These are phyloP conservation scores for Rhizopus delemar DNA, from an alignment of 371 early-diverging fungal species.

Conservation along the genomic window DNA sequence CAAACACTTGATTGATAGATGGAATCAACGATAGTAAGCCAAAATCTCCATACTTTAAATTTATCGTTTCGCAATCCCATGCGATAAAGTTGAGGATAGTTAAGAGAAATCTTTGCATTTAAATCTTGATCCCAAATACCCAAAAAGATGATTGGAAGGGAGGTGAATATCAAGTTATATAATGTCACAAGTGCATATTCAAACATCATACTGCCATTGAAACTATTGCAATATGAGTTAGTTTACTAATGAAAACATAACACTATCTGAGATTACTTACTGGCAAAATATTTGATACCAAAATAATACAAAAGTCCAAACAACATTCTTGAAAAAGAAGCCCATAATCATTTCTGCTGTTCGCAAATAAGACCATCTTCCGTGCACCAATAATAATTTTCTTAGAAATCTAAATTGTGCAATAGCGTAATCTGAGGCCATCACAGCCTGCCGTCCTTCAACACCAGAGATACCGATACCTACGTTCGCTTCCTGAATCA, in stretches of 20 bases:
- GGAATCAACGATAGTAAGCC: conserved; percentile 80
- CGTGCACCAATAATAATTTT: conserved; percentile 76
- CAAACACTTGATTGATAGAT: conserved; percentile 88
- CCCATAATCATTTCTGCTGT: conserved; percentile 77
- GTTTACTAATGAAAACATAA: not conserved
- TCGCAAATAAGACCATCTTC: conserved; percentile 85
- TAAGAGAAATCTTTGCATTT: conserved; percentile 66
- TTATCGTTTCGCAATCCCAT: conserved; percentile 84
- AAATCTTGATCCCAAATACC: conserved; percentile 91
- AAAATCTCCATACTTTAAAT: conserved; percentile 84
- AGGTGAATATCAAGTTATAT: conserved; percentile 81
- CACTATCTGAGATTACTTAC: conserved; percentile 36
- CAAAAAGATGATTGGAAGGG: conserved; percentile 66
- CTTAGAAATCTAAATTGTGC: conserved; percentile 81
- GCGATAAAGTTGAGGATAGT: conserved; percentile 84
- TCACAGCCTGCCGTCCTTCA: conserved; percentile 92
- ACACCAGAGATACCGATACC: conserved; percentile 93
- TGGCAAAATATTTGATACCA: conserved; percentile 84
- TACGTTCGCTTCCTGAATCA: conserved; percentile 92
- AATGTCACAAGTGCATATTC: conserved; percentile 82
- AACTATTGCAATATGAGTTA: conserved; percentile 50
- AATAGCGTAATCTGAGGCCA: conserved; percentile 90
- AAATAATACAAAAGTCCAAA: conserved; percentile 77
- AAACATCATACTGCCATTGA: conserved; percentile 59
- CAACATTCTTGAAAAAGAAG: conserved; percentile 82